These are phyloP conservation scores for Didymella keratinophila DNA, from an alignment of 2,329 filamentous ascomycete genomes.

Conservation along the genomic window DNA sequence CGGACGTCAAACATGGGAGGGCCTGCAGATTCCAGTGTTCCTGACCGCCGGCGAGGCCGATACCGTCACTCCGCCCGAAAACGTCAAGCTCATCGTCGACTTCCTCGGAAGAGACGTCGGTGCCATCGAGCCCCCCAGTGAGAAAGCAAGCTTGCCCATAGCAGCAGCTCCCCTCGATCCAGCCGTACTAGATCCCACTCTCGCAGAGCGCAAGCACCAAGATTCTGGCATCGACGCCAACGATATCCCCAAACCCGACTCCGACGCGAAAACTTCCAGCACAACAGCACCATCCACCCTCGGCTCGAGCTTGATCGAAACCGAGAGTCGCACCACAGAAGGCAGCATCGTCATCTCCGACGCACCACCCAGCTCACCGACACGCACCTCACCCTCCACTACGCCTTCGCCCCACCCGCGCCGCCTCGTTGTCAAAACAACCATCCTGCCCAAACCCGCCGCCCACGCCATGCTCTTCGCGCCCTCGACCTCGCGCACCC, in stretches of 20 bases:
- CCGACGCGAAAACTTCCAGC: slow-evolving; percentile 25
- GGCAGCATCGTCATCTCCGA: slow-evolving; percentile 30
- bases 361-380: slow-evolving; percentile 17
- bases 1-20: slow-evolving; percentile 74
- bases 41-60: slow-evolving; percentile 82
- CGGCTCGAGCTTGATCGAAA: slow-evolving; percentile 26
- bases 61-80: slow-evolving; percentile 73
- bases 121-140: slow-evolving; percentile 40
- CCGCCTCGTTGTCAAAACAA: slow-evolving; percentile 66
- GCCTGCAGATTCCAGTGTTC: slow-evolving; percentile 75
- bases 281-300: slow-evolving; percentile 30
- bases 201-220: slow-evolving; percentile 42
- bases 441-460: slow-evolving; percentile 76
- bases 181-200: slow-evolving; percentile 26
- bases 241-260: slow-evolving; percentile 37
- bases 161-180: slow-evolving; percentile 59
- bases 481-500: slow-evolving; percentile 74
- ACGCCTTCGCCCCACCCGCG: slow-evolving; percentile 38
- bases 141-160: slow-evolving; percentile 55
- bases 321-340: slow-evolving; percentile 47
- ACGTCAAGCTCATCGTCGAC: slow-evolving; percentile 72
- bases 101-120: slow-evolving; percentile 52
- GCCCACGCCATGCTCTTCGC: slow-evolving; percentile 86
- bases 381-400: slow-evolving; percentile 9
- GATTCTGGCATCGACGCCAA: slow-evolving; percentile 45